Conservation (phyloP, 805 yeast species). For the Tetrapisispora taiwanensis region DNA sequence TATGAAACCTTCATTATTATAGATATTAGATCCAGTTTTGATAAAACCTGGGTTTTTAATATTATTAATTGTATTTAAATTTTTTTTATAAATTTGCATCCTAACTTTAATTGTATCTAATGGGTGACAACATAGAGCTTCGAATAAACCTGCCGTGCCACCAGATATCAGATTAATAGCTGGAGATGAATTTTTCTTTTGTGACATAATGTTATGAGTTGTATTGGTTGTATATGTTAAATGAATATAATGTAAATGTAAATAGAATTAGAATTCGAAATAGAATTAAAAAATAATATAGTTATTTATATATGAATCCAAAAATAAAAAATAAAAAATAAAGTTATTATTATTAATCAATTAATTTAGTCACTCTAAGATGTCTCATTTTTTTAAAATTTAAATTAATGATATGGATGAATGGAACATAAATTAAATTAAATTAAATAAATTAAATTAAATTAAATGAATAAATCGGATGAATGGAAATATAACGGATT, state of each 20-base stretch:
- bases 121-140: conserved; percentile 98
- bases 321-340: no score
- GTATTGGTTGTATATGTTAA: no score
- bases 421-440: not conserved
- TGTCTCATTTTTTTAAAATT: conserved; percentile 1
- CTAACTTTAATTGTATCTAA: conserved; percentile 94
- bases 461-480: not conserved
- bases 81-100: conserved; percentile 79
- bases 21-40: conserved; percentile 70
- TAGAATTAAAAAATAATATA: not conserved
- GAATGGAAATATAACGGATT: not conserved
- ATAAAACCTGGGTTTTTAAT: conserved; percentile 76
- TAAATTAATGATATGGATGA: no score
- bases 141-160: conserved; percentile 94
- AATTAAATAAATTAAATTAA: no score
- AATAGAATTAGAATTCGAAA: no score
- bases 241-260: no score
- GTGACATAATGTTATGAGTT: conserved; percentile 9
- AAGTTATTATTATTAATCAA: no score
- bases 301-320: not conserved
- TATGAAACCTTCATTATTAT: conserved; percentile 66
- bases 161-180: conserved; percentile 77
- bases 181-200: conserved; percentile 33
- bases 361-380: not conserved
- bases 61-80: conserved; percentile 33